These are phyloP conservation scores for Alloascoidea africana DNA, from an alignment of 805 yeast species.

Conservation along the genomic window DNA sequence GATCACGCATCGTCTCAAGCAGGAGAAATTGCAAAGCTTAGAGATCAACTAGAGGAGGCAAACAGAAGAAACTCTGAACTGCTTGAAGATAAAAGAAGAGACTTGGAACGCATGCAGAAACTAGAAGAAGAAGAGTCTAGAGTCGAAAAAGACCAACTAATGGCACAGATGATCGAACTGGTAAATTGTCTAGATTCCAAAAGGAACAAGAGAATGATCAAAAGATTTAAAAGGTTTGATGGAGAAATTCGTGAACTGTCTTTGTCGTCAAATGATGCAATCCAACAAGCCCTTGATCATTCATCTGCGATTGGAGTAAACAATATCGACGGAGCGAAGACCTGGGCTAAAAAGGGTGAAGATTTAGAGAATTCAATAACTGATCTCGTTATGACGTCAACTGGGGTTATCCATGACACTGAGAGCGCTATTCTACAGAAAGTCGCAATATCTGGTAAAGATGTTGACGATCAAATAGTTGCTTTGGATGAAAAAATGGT, in stretches of 20 bases:
- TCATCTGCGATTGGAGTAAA: not conserved
- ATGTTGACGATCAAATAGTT: not conserved
- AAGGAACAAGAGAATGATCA: slow-evolving; percentile 6
- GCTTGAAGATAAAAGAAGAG: slow-evolving; percentile 3
- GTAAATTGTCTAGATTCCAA: slow-evolving; percentile 3
- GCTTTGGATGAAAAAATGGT: not conserved
- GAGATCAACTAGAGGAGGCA: slow-evolving; percentile 6
- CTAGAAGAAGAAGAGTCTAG: slow-evolving; percentile 6
- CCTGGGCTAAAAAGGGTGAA: not conserved
- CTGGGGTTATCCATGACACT: no score
- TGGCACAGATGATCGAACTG: slow-evolving; percentile 6
- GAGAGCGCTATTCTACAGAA: not conserved
- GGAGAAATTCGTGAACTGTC: no score
- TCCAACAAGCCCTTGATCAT: no score
- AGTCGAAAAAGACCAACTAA: slow-evolving; percentile 5
- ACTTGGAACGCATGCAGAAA: slow-evolving; percentile 3
- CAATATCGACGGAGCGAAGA: no score
- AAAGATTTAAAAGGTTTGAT: slow-evolving; percentile 1
- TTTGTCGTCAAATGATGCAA: not conserved
- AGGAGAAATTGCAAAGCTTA: slow-evolving; percentile 9
- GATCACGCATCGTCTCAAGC: slow-evolving; percentile 8
- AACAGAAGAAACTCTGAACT: slow-evolving; percentile 4
- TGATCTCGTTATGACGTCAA: no score
- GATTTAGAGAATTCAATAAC: not conserved
- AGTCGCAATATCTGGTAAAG: not conserved